Base-by-base conservation (phyloP, 2,329 filamentous ascomycete genomes). In the Zasmidium citrigriseum region DNA sequence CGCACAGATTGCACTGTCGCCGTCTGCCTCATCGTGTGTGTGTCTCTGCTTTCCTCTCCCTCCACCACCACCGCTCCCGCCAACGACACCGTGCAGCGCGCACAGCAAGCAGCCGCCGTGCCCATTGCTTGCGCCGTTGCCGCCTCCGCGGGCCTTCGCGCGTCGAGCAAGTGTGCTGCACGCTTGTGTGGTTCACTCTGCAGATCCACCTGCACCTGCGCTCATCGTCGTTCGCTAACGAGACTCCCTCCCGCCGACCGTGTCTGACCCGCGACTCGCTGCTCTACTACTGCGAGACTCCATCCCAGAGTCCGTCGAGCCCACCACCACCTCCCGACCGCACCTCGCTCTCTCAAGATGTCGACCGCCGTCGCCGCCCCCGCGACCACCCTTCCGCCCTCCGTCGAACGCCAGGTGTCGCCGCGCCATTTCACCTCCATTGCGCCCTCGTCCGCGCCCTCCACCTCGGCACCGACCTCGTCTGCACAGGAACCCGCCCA, bases 311-410 rank as follows among this genome's bases (percentile, higher is more conserved):
- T 23, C 34, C 47, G 29, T 23, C 20, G 23, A 22, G n/a, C 47
- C n/a, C 16, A 49, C 27, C 44, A 20, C 54, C 48, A 12, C 24
- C 24, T 44, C 24, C 49, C 49, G 44, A 48, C 24, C 18, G 34
- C 47, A 21, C 55, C 47, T n/a, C 49, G 11, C 24, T 18, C 47
- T 24, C n/a, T 29, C 61, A 71, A 68, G 70, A 80, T 80, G 78
- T 78, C 77, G 59, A 78, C 78, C 67, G 76, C 75, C 62, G 72
- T 80, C 71, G 78, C 77, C 63, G 73, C 74, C 54, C 70, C 77
- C 67, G 71, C 72, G 62, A 73, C 67, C 67, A 74, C 65, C 68
- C 70, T 75, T 61, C 56, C 68, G 10, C 66, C 72, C 49, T 61
- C 68, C 53, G 61, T 72, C 56, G 73, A 76, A 61, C 71, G 70